phyloP scores from a whole-genome alignment of 192 early-diverging fungal species.

The Coemansia sp. region DNA sequence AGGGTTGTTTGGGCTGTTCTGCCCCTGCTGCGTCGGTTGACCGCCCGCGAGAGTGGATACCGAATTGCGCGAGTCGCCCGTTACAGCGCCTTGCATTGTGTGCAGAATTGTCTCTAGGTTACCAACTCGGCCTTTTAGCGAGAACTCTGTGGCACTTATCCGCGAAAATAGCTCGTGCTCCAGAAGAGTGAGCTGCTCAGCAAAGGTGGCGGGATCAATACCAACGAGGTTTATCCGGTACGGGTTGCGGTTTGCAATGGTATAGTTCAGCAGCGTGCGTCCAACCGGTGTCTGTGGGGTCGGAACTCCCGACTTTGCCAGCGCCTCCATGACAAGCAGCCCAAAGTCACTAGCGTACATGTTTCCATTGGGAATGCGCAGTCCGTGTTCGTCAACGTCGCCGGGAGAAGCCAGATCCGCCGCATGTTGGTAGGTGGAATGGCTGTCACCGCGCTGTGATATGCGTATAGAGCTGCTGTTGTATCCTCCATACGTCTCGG shows the following conservation, averaged over 20 bases:
- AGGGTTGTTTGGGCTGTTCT: slow-evolving; percentile 25
- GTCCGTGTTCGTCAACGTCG: slow-evolving; percentile 13
- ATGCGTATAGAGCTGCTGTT: slow-evolving; percentile 24
- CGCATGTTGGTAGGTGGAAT: neutral
- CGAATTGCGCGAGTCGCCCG: slow-evolving; percentile 28
- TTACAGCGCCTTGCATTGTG: slow-evolving; percentile 43
- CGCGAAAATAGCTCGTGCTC: slow-evolving; percentile 69
- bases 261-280: slow-evolving; percentile 43
- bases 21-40: slow-evolving; percentile 1
- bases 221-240: slow-evolving; percentile 47
- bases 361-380: slow-evolving; percentile 41
- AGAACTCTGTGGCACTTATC: slow-evolving; percentile 68
- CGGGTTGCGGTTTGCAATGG: slow-evolving; percentile 52
- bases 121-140: slow-evolving; percentile 52
- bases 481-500: slow-evolving; percentile 13
- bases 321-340: slow-evolving; percentile 49
- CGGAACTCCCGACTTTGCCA: slow-evolving; percentile 53
- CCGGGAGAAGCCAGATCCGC: slow-evolving; percentile 9
- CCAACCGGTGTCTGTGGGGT: slow-evolving; percentile 53
- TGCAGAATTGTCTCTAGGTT: slow-evolving; percentile 51
- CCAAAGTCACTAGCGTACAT: slow-evolving; percentile 57
- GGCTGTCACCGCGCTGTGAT: slow-evolving; percentile 23
- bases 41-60: slow-evolving; percentile 15
- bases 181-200: slow-evolving; percentile 73
- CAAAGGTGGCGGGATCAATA: slow-evolving; percentile 63